Conservation (phyloP, 352 stramenopile genomes). For the Albugo candida region DNA sequence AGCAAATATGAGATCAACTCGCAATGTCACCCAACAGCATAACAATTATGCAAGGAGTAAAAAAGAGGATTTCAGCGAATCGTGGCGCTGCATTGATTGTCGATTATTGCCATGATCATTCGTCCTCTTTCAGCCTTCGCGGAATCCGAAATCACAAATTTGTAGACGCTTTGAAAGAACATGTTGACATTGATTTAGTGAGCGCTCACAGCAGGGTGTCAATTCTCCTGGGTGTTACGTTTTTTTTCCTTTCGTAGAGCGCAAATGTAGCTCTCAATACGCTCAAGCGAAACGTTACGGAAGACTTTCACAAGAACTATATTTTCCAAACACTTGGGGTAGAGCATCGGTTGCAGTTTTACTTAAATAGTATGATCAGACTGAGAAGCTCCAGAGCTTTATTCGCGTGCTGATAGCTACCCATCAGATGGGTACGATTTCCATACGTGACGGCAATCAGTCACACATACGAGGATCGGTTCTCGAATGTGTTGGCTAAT, state of each 20-base stretch:
- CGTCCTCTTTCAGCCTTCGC: constrained; percentile 77
- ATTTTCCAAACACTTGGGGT: constrained; percentile 94
- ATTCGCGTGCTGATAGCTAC: constrained; percentile 83
- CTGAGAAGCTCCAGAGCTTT: constrained; percentile 73
- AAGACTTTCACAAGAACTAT: constrained; percentile 60
- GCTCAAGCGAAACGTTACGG: constrained; percentile 29
- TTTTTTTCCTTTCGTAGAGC: constrained; percentile 32
- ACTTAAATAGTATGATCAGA: constrained; percentile 68
- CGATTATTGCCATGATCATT: constrained; percentile 89
- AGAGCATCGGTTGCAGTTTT: constrained; percentile 79
- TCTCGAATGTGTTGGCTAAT: constrained; percentile 13
- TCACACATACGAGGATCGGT: constrained; percentile 24
- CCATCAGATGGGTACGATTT: constrained; percentile 88
- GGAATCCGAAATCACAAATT: constrained; percentile 89
- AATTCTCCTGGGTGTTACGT: too few species aligned
- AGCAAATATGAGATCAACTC: constrained; percentile 72
- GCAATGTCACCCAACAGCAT: constrained; percentile 88
- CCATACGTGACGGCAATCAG: constrained; percentile 86
- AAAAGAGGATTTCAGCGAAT: constrained; percentile 68
- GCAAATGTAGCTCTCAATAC: constrained; percentile 79
- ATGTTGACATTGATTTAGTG: constrained; percentile 81
- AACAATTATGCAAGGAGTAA: constrained; percentile 82
- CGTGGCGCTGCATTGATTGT: constrained; percentile 77
- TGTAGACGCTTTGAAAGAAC: constrained; percentile 81
- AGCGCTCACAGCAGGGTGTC: too few species aligned